These are phyloP conservation scores for Monosporascus sp. DNA, from an alignment of 2,329 filamentous ascomycete species.

Conservation along the genomic window DNA sequence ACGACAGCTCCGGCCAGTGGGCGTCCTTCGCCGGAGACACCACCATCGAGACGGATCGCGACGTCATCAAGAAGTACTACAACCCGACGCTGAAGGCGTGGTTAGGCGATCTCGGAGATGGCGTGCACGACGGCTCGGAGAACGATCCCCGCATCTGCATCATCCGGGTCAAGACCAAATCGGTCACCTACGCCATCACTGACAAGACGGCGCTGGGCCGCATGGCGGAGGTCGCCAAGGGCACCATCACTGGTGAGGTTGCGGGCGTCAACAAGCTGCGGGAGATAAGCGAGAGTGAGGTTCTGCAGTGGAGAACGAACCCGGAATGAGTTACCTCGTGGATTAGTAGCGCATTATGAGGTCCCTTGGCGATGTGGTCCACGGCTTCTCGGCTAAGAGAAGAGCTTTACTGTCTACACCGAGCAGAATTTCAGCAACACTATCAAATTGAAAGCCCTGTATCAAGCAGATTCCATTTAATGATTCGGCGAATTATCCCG, in stretches of 20 bases:
- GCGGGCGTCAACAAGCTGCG: conserved; percentile 70
- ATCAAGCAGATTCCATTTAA: no score
- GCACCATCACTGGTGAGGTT: conserved; percentile 64
- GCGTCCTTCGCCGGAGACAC: conserved; percentile 73
- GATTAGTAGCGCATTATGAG: no score
- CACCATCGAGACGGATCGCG: conserved; percentile 62
- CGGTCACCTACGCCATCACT: conserved; percentile 66
- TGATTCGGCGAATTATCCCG: no score
- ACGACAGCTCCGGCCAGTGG: conserved; percentile 73
- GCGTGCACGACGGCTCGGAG: conserved; percentile 72
- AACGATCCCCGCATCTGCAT: conserved; percentile 79
- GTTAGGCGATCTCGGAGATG: conserved; percentile 80
- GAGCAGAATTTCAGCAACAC: no score
- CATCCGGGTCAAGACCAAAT: conserved; percentile 67
- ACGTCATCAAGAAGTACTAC: conserved; percentile 69
- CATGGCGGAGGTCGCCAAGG: conserved; percentile 67
- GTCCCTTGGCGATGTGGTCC: no score
- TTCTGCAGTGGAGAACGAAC: conserved; percentile 49
- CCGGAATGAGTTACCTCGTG: background rate
- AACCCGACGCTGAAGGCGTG: conserved; percentile 69
- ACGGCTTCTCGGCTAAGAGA: no score
- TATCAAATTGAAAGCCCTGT: no score
- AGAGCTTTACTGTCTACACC: no score
- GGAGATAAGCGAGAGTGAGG: conserved; percentile 63
- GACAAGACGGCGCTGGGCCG: conserved; percentile 58